Evolutionary conservation across 345 rosid genomes (phyloP), one percentile per base, ranked within the genome.

Genomic region (Garcia nutans): DNA sequence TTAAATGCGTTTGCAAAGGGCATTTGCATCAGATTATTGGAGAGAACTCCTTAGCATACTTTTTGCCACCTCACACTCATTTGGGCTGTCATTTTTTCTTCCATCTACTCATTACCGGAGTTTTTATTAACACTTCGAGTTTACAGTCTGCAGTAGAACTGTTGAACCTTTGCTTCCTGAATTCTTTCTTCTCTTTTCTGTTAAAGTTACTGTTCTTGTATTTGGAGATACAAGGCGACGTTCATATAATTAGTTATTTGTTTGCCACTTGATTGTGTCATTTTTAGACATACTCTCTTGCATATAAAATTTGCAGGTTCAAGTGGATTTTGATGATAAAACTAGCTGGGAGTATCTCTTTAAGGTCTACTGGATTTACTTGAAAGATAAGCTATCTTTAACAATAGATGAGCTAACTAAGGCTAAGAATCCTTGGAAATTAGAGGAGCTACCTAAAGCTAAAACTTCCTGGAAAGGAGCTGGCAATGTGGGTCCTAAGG

Each of bases 271-370:
- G 56, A 78, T 59, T 54, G 15, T 15, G 3, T 20, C 57, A 23
- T 64, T 70, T 52, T 63, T 49, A 47, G 44, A 57, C 23, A 12
- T 49, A 72, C 74, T 70, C 22, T 59, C 31, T 73, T 17, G n/a
- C 54, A 16, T 61, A 16, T 79, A 47, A 68, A 68, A 12, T 80
- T 28, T 74, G 71, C 87, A 95, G 99, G 94, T 91, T 82, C 88
- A 90, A 83, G 99, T 95, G 84, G 97, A 95, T 84, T 96, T 96
- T 85, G 99, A 96, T 82, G 99, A 96, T 81, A 85, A 86, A 82
- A 86, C 82, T 79, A 96, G 98, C 87, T 96, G 98, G 98, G 98
- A 96, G 84, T 96, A 92, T 91, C 93, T 96, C 67, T 96, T 96
- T 84, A 96, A 93, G 85, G 88, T 89, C 26, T 96, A 96, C 78